A percentile compares a stretch with the other conserved stretches of the same genome.
phyloP scores from a whole-genome alignment of 768 basidiomycete genomes.

The Boletus tomentosulus region DNA sequence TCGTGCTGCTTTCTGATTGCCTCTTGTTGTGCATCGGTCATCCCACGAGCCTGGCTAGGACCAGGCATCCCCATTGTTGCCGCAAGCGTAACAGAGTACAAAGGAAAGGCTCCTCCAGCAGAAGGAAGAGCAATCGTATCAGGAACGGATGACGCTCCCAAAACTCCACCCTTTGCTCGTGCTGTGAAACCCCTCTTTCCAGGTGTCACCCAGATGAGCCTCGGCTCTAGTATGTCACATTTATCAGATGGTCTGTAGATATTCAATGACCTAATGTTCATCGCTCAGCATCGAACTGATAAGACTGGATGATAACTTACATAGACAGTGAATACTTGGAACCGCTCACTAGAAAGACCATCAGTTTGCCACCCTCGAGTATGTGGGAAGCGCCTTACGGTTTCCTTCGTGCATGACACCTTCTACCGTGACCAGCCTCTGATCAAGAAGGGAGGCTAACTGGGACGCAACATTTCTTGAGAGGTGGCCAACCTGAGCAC shows the following conservation, averaged over 20 bases:
- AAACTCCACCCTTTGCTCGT: slow-evolving; percentile 8
- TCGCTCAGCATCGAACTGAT: neutral
- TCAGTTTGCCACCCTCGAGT: slow-evolving; percentile 1
- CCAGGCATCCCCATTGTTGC: slow-evolving; percentile 13
- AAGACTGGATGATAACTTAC: slow-evolving; percentile 35
- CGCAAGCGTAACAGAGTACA: slow-evolving; percentile 17
- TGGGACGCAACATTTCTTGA: slow-evolving; percentile 53
- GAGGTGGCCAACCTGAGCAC: slow-evolving; percentile 77
- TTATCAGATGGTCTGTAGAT: slow-evolving; percentile 68
- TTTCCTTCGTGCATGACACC: slow-evolving; percentile 67
- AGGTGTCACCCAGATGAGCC: slow-evolving; percentile 73
- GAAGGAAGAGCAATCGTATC: slow-evolving; percentile 6
- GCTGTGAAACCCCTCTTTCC: slow-evolving; percentile 52
- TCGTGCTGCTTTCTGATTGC: slow-evolving; percentile 34
- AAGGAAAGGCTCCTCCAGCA: slow-evolving; percentile 8
- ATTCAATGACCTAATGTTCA: slow-evolving; percentile 50
- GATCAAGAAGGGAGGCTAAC: slow-evolving; percentile 72
- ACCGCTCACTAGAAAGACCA: slow-evolving; percentile 35
- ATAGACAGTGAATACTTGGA: slow-evolving; percentile 55
- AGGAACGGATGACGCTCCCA: slow-evolving; percentile 21
- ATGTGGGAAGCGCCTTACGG: slow-evolving; percentile 33
- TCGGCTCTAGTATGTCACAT: slow-evolving; percentile 57
- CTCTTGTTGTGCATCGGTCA: slow-evolving; percentile 35
- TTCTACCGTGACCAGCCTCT: slow-evolving; percentile 59
- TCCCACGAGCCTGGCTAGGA: slow-evolving; percentile 15